A percentile compares a stretch with the other conserved stretches of the same genome.
Evolutionary conservation across 1,284 basidiomycete genomes (phyloP).

Genomic region (Macrocybe sp.): DNA sequence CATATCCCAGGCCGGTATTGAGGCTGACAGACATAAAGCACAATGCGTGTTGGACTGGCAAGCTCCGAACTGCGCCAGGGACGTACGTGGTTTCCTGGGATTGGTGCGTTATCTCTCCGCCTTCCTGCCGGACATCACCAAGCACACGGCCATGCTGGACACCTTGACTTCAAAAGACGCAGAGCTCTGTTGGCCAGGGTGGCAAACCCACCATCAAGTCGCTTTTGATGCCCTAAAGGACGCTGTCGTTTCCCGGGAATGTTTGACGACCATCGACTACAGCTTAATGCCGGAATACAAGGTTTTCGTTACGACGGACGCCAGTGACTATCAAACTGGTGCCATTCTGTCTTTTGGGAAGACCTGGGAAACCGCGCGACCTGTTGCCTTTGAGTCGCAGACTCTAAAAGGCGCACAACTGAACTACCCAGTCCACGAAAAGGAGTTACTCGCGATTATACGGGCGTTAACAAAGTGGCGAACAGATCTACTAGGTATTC

Average conservation of each 20-base stretch:
- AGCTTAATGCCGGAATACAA: conserved; percentile 13
- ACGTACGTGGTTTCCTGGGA: conserved; percentile 25
- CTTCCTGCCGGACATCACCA: conserved; percentile 18
- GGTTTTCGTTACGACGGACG: conserved; percentile 25
- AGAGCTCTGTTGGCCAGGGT: conserved; percentile 12
- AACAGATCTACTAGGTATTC: conserved; percentile 24
- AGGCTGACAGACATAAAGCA: conserved; percentile 33
- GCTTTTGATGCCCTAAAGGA: conserved; percentile 32
- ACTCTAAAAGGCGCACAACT: conserved; percentile 33
- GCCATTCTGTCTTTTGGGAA: conserved; percentile 26
- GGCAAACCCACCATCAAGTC: conserved; percentile 25
- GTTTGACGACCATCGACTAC: conserved; percentile 10
- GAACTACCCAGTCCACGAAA: conserved; percentile 33
- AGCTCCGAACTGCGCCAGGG: conserved; percentile 20
- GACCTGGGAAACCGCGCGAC: conserved; percentile 18
- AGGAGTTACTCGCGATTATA: conserved; percentile 30
- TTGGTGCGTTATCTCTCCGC: conserved; percentile 25
- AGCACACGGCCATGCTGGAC: conserved; percentile 27
- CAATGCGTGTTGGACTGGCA: conserved; percentile 25
- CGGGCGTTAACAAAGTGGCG: conserved; percentile 27
- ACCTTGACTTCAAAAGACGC: conserved; percentile 10
- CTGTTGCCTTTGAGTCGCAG: conserved; percentile 31
- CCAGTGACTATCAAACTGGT: conserved; percentile 21
- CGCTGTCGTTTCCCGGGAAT: conserved; percentile 10
- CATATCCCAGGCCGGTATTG: conserved; percentile 28